Evolutionary conservation across 2,329 filamentous ascomycete species (phyloP).

Genomic region (Aspergillus awamori): DNA sequence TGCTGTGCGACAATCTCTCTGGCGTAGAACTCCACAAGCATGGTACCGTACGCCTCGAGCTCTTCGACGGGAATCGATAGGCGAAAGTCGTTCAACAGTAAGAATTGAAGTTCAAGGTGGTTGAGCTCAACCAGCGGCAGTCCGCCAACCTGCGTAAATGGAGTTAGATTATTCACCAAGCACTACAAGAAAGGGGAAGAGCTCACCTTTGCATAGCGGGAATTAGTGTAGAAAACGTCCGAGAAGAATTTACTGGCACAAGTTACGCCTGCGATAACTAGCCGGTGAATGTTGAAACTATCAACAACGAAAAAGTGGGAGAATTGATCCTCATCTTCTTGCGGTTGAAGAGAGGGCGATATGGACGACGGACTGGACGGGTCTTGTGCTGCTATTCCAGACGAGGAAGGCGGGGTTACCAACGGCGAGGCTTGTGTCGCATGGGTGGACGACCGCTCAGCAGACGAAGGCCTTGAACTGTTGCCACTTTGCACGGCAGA

Average conservation of each 20-base stretch:
- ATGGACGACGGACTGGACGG: slow-evolving; percentile 35
- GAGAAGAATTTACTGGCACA: slow-evolving; percentile 99
- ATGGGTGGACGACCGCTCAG: slow-evolving; percentile 24
- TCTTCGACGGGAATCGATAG: slow-evolving; percentile 92
- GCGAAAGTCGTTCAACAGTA: slow-evolving; percentile 93
- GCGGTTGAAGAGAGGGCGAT: slow-evolving; percentile 37
- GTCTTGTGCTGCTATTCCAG: slow-evolving; percentile 39
- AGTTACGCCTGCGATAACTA: slow-evolving; percentile 95
- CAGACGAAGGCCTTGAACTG: slow-evolving; percentile 23
- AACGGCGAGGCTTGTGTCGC: slow-evolving; percentile 31
- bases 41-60: slow-evolving; percentile 94
- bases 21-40: slow-evolving; percentile 97
- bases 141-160: slow-evolving; percentile 74
- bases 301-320: slow-evolving; percentile 90
- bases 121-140: slow-evolving; percentile 90
- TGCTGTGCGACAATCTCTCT: slow-evolving; percentile 77
- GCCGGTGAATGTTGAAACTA: slow-evolving; percentile 96
- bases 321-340: slow-evolving; percentile 55
- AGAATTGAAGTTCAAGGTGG: slow-evolving; percentile 92
- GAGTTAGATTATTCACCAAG: neutral
- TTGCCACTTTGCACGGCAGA: slow-evolving; percentile 16
- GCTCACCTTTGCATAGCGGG: slow-evolving; percentile 91
- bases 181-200: slow-evolving; percentile 34
- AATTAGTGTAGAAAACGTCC: slow-evolving; percentile 98
- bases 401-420: slow-evolving; percentile 42